Conservation (phyloP, 768 basidiomycete genomes). For the Podaxis sp. region DNA sequence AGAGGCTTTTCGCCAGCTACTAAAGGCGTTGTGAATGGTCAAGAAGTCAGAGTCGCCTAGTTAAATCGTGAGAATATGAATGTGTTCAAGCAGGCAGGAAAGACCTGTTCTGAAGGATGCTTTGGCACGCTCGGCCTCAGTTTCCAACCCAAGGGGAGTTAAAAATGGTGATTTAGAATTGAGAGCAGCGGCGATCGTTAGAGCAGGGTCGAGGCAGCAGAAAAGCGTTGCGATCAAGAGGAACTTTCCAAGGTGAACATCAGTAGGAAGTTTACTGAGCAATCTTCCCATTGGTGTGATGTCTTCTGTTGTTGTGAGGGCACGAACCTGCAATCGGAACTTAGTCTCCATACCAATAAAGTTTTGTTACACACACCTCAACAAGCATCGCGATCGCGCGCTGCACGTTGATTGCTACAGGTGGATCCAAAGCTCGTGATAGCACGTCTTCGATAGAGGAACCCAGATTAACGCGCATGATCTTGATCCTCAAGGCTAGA, state of each 20-base stretch:
- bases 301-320: constrained; percentile 81
- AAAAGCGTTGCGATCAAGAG: constrained; percentile 82
- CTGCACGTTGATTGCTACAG: constrained; percentile 81
- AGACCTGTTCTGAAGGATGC: constrained; percentile 72
- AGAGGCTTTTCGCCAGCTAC: constrained; percentile 80
- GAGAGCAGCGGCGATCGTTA: constrained; percentile 91
- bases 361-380: constrained; percentile 52
- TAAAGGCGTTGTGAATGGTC: constrained; percentile 88
- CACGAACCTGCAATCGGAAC: constrained; percentile 61
- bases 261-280: constrained; percentile 89
- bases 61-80: constrained; percentile 9
- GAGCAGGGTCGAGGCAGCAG: constrained; percentile 91
- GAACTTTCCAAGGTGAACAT: constrained; percentile 95
- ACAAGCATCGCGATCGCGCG: constrained; percentile 88
- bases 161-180: constrained; percentile 94
- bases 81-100: constrained; percentile 20
- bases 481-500: constrained; percentile 88
- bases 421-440: constrained; percentile 86
- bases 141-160: constrained; percentile 83
- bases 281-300: constrained; percentile 93
- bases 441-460: constrained; percentile 88
- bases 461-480: constrained; percentile 87
- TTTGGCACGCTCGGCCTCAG: constrained; percentile 85
- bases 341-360: constrained; percentile 5
- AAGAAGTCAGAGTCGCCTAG: constrained; percentile 93